Conservation (phyloP, 2,329 filamentous ascomycete species). For the Pseudogymnoascus pannorum region DNA sequence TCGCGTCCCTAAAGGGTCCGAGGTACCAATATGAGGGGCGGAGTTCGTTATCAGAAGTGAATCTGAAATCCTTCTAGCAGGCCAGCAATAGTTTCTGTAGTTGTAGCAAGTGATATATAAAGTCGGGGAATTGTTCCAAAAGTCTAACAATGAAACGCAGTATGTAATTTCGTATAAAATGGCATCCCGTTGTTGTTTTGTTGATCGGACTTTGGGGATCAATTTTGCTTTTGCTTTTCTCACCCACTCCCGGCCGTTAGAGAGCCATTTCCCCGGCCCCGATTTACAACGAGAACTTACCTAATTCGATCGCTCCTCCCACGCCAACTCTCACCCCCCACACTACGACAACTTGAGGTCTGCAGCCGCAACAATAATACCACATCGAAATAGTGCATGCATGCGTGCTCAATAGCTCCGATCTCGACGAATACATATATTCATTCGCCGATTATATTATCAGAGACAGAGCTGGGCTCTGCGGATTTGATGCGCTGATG, state of each 20-base stretch:
- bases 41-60: conserved; percentile 6
- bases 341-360: conserved; percentile 4
- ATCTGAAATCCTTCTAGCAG: background rate
- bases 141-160: background rate
- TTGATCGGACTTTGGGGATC: background rate
- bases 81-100: background rate
- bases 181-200: background rate
- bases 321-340: background rate
- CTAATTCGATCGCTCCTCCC: background rate
- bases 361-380: conserved; percentile 5
- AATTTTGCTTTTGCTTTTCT: conserved; percentile 9
- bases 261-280: background rate
- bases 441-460: background rate
- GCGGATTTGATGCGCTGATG: conserved; percentile 31
- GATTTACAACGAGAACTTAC: conserved; percentile 7
- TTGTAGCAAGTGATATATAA: background rate
- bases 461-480: conserved; percentile 7
- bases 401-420: conserved; percentile 4
- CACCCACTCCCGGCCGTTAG: background rate
- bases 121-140: background rate
- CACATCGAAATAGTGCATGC: background rate
- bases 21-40: conserved; percentile 3
- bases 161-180: background rate
- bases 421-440: background rate
- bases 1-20: conserved; percentile 4